These are phyloP conservation scores for Gastrodia elata DNA, from an alignment of 106 monocot species.

Conservation along the genomic window DNA sequence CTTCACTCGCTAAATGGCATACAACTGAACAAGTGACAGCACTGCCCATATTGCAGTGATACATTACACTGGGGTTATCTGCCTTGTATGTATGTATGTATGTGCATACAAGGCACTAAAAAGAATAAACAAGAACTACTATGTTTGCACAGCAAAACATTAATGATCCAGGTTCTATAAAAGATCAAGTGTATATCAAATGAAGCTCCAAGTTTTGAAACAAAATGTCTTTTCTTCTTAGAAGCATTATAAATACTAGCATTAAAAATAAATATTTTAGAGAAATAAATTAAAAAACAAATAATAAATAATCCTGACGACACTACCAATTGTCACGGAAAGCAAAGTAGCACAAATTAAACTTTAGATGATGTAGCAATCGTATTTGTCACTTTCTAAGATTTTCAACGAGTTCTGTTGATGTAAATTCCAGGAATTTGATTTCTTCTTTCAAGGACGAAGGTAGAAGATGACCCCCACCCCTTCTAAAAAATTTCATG, in stretches of 20 bases:
- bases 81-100: not conserved
- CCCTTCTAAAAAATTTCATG: too few species aligned
- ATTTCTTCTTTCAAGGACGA: not conserved
- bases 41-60: too few species aligned
- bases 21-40: too few species aligned
- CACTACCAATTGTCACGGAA: not conserved
- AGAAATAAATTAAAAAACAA: not conserved
- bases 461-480: not conserved
- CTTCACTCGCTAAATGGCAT: too few species aligned
- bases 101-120: not conserved
- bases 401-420: not conserved
- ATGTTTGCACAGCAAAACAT: not conserved
- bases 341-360: not conserved
- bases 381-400: not conserved
- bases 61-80: too few species aligned
- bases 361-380: not conserved
- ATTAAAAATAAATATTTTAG: not conserved
- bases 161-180: not conserved
- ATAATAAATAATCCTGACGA: not conserved
- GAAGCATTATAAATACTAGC: not conserved
- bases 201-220: not conserved
- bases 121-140: not conserved
- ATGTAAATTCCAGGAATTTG: not conserved
- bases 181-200: not conserved
- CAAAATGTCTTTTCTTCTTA: not conserved